Evolutionary conservation across 768 basidiomycete genomes (phyloP), one percentile per base, ranked within the genome.

Genomic region (Nevesoporus exiguus): DNA sequence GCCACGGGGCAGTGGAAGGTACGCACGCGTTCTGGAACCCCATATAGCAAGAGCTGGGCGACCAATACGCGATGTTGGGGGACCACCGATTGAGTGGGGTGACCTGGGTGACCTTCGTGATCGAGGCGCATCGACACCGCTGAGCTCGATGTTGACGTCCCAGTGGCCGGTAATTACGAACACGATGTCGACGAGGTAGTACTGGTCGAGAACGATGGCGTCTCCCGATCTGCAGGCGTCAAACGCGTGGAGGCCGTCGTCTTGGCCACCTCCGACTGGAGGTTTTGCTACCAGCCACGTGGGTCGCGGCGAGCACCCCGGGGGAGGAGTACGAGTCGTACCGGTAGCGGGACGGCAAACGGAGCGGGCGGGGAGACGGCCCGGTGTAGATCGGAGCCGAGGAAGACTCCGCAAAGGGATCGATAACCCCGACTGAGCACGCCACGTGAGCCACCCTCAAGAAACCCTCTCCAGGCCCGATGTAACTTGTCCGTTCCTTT

Each of bases 11-110:
- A n/a, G 15, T 29, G 22, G 4, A 7, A 6, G n/a, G 3, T 30
- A 58, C 53, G n/a, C 39, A 77, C 74, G 70, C 74, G 47, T 76
- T 77, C 61, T 77, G 77, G 59, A 72, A 77, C 14, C 67, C 72
- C 53, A 78, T 57, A 63, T 68, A 75, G 56, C 71, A 69, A 37
- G 72, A 71, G 45, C 70, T 66, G 22, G 68, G 70, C 3, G 66
- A 66, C 76, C 76, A 77, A 56, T 76, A 75, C 0, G 70, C 65
- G 30, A 77, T 74, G 59, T 76, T 70, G 4, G 76, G 73, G 5
- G 73, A 19, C 42, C 10, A 42, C 31, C 19, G 19, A 37, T 30
- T 11, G 36, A 25, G 27, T 39, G 42, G 44, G 48, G 29, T 15
- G 36, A 19, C 41, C 7, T 33, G 37, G 31, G 3, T 5, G 4